Percentiles rank a stretch among this genome's conserved stretches.
phyloP scores from a whole-genome alignment of 78 protist species.

The Dictyostelium capitatum region DNA sequence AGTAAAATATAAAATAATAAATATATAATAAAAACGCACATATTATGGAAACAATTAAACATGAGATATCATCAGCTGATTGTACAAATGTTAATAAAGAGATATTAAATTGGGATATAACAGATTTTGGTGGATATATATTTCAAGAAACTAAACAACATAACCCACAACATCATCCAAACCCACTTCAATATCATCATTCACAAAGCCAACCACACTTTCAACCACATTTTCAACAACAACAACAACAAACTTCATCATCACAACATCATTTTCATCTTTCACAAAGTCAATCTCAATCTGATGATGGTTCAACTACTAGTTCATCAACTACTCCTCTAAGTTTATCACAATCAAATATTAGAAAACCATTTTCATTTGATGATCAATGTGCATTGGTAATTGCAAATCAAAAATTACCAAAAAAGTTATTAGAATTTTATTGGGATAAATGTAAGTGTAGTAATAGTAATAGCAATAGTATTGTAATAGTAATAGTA shows the following conservation, averaged over 20 bases:
- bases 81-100: background rate
- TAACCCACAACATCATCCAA: background rate
- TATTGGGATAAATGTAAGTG: slow-evolving; percentile 30
- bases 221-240: background rate
- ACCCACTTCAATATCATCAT: slow-evolving; percentile 4
- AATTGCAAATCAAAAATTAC: slow-evolving; percentile 16
- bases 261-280: background rate
- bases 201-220: background rate
- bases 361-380: background rate
- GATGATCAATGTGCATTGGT: slow-evolving; percentile 1
- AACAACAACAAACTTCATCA: background rate
- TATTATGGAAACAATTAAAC: no score
- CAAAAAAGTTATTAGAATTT: background rate
- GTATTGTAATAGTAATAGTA: no score
- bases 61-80: no score
- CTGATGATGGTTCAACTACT: background rate
- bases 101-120: background rate
- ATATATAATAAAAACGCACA: no score
- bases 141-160: background rate
- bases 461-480: no score
- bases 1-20: no score
- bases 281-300: background rate
- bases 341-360: background rate
- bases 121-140: background rate
- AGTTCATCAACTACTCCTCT: background rate